Evolutionary conservation across 371 early-diverging fungal genomes (phyloP), one percentile per base, ranked within the genome.

Genomic region (Mortierella sp.): DNA sequence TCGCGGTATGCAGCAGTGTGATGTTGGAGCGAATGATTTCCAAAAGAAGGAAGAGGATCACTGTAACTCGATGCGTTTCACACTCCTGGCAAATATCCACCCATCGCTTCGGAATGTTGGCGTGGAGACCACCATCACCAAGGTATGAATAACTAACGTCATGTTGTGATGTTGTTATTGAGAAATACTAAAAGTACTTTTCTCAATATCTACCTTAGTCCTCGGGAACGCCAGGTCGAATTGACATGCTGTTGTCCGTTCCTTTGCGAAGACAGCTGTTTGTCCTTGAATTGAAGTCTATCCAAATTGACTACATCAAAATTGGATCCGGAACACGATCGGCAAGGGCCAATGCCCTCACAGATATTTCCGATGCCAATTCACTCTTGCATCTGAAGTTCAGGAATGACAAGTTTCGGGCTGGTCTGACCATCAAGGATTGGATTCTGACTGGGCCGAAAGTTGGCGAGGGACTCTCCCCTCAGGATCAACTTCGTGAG

Each of bases 401-500:
- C 53, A 65, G 54, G 46, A 54, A 60, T 41, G 60, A 70, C 48
- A 59, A 60, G 21, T 62, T 48, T 59, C 58, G 66, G 64, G 54
- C 67, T 61, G 67, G 64, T 49, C 56, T 63, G 49, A 58, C 68
- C 41, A 71, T 78, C 57, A 52, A 52, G 42, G 47, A 78, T 17
- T 71, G 72, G 71, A 63, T 78, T 60, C 17, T 51, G 42, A 6
- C 15, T 46, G 61, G 47, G 39, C 51, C 64, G 19, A 64, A 50
- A 44, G 46, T 0, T 56, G 57, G 51, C n/a, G 32, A 58, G 23
- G 26, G 6, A 14, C 47, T 4, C 42, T 64, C 56, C 31, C 67
- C 72, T 48, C 57, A 60, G 14, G 31, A 56, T 24, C 75, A 67
- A 50, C 56, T 73, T 50, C 43, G 46, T 6, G 56, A 60, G 2